Evolutionary conservation across 2,329 filamentous ascomycete genomes (phyloP).

Genomic region (Colletotrichum siamense): DNA sequence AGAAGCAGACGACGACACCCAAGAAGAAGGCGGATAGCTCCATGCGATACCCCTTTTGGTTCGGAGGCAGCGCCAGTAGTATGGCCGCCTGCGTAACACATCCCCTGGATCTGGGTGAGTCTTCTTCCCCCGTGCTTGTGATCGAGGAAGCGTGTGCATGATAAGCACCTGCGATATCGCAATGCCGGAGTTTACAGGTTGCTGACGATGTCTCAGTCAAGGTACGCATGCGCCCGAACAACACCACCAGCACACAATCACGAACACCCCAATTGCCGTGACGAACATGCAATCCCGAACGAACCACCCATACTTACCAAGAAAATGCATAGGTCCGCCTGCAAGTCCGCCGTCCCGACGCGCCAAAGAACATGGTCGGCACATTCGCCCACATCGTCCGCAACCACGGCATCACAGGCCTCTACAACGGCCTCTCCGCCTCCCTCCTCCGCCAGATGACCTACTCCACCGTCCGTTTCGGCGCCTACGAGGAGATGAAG

Average conservation of each 20-base stretch:
- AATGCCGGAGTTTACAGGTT: neutral
- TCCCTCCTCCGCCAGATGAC: slow-evolving; percentile 93
- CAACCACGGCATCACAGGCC: slow-evolving; percentile 75
- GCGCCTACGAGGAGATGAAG: slow-evolving; percentile 95
- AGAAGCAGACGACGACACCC: slow-evolving; percentile 8
- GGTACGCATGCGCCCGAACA: slow-evolving; percentile 31
- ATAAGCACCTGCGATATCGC: neutral
- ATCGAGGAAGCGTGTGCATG: neutral
- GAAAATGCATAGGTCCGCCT: slow-evolving; percentile 71
- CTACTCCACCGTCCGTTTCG: slow-evolving; percentile 96
- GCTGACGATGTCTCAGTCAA: slow-evolving; percentile 50
- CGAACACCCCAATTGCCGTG: neutral
- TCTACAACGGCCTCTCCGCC: slow-evolving; percentile 92
- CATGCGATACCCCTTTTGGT: slow-evolving; percentile 85
- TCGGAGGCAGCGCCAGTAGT: slow-evolving; percentile 92
- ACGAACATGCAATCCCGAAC: neutral
- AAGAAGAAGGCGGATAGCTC: slow-evolving; percentile 44
- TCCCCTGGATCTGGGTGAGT: slow-evolving; percentile 87
- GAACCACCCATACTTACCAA: neutral
- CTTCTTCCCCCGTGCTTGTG: neutral
- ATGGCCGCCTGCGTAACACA: slow-evolving; percentile 92
- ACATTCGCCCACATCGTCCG: slow-evolving; percentile 85
- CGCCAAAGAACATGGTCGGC: slow-evolving; percentile 80
- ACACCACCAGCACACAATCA: neutral
- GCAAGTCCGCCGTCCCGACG: slow-evolving; percentile 80